Evolutionary conservation across 1,284 basidiomycete species (phyloP), one percentile per base, ranked within the genome.

Genomic region (Microbotryomycetes sp.): DNA sequence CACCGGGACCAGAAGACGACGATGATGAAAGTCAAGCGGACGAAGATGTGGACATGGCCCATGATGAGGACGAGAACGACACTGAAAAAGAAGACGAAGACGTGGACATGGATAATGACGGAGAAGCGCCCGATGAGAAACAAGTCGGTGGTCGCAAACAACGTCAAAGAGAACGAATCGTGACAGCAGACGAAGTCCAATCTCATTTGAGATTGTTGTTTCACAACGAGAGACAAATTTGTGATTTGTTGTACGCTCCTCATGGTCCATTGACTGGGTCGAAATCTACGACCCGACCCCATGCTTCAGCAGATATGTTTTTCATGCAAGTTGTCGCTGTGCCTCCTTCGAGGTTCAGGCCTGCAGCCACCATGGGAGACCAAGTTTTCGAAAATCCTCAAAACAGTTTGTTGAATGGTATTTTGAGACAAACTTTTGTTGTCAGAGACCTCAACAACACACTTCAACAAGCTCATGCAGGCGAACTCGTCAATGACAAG

Each of bases 331-430:
- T 89, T 58, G 75, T 99, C 31, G 85, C 91, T 30, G 88, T 98
- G 36, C 84, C 93, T 25, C 96, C 96, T 25, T 96, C 92, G 7
- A 88, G 94, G 49, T 99, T 97, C 81, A 86, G 96, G 49, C 96
- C 96, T 1, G 89, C 96, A 2, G 84, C 90, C 16, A 88, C 86
- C 73, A 85, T 98, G 87, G 90, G 87, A 57, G 96, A 96, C 67
- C 86, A 84, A 64, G 81, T 94, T 1, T 97, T 97, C 73, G 96
- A 99, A 75, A 93, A 97, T 76, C 85, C 92, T 1, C 94, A 98
- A 73, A 99, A 98, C 76, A 88, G 92, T 72, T 83, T 97, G n/a
- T 80, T 99, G 53, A 82, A 88, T 32, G 87, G 84, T 71, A 84
- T 97, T 47, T 80, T 99, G 61, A 82, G 82, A 32, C 69, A 69